phyloP scores from a whole-genome alignment of 2,329 filamentous ascomycete genomes.

The Emergomyces pasteurianus region DNA sequence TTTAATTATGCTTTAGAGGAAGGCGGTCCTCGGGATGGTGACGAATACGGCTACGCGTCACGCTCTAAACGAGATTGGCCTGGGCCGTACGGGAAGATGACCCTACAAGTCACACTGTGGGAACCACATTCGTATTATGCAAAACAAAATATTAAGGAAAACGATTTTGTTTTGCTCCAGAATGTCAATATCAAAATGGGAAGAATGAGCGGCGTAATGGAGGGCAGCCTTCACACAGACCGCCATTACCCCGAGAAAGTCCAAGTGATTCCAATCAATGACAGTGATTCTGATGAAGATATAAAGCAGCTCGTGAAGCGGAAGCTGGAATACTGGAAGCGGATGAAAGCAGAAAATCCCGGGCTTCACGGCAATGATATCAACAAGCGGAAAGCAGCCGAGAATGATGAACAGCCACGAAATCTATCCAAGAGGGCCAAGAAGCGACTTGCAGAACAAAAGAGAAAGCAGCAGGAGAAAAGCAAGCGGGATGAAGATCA shows the following conservation, averaged over 20 bases:
- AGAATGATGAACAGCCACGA: constrained; percentile 14
- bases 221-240: constrained; percentile 61
- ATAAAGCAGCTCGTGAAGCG: constrained; percentile 46
- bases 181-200: constrained; percentile 62
- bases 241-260: constrained; percentile 39
- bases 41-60: constrained; percentile 43
- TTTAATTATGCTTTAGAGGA: constrained; percentile 39
- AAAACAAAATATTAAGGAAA: constrained; percentile 43
- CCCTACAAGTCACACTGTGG: constrained; percentile 60
- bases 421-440: constrained; percentile 13
- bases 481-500: constrained; percentile 21
- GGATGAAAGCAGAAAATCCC: constrained; percentile 32
- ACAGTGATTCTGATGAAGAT: constrained; percentile 35
- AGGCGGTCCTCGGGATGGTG: constrained; percentile 36
- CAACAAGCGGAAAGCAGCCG: constrained; percentile 3
- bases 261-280: constrained; percentile 45
- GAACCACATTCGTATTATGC: constrained; percentile 53
- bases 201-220: constrained; percentile 44
- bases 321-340: constrained; percentile 51
- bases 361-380: constrained; percentile 13
- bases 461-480: constrained; percentile 18
- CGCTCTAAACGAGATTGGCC: constrained; percentile 43
- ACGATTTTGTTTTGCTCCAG: constrained; percentile 51
- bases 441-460: neutral
- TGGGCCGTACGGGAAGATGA: constrained; percentile 62